phyloP scores from a whole-genome alignment of 2,329 filamentous ascomycete species.

The Ambrosiella xylebori region DNA sequence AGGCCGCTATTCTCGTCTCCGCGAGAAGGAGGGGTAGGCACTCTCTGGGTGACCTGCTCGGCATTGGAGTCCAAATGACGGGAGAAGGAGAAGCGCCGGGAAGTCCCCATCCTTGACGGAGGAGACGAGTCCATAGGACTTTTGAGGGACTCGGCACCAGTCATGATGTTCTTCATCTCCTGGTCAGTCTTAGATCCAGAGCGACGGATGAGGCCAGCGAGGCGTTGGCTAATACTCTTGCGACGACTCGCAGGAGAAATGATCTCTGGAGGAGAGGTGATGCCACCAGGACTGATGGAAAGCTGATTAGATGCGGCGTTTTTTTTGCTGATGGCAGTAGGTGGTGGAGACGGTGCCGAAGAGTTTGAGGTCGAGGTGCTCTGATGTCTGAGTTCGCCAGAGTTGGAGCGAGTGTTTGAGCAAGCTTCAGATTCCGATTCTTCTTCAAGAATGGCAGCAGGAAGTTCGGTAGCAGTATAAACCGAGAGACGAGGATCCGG shows the following conservation, averaged over 20 bases:
- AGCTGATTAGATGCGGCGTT: not conserved
- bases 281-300: not conserved
- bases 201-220: not conserved
- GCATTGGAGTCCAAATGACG: not conserved
- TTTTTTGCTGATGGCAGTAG: not conserved
- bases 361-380: constrained; percentile 8
- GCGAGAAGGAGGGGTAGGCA: not conserved
- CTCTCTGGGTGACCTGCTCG: not conserved
- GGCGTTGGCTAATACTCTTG: not conserved
- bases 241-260: not conserved
- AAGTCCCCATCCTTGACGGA: not conserved
- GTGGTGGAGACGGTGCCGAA: not conserved
- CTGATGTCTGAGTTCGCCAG: constrained; percentile 9
- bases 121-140: not conserved
- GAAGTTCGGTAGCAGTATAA: constrained; percentile 3
- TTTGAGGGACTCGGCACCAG: not conserved
- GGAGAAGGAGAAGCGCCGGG: not conserved
- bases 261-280: not conserved
- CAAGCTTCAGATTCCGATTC: constrained; percentile 8
- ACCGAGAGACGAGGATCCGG: not conserved
- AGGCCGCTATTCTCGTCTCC: not conserved
- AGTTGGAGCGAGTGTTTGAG: constrained; percentile 1
- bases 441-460: constrained; percentile 7
- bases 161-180: constrained; percentile 5
- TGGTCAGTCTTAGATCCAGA: not conserved